These are phyloP conservation scores for Venturia effusa DNA, from an alignment of 2,329 filamentous ascomycete species.

Conservation along the genomic window DNA sequence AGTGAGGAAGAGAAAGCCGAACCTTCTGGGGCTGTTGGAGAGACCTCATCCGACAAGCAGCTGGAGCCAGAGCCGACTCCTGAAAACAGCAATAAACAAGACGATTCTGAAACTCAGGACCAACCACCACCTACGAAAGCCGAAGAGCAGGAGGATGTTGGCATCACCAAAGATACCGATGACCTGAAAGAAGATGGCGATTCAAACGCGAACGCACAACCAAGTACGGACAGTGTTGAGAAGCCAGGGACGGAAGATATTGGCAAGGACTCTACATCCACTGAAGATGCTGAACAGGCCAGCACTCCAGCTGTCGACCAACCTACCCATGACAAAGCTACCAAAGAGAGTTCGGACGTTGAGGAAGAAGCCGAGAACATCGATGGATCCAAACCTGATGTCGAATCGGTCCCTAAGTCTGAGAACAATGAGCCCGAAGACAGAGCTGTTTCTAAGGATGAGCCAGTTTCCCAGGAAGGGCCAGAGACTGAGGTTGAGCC, in stretches of 20 bases:
- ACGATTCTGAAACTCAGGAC: background rate
- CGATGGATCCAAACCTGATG: background rate
- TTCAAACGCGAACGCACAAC: background rate
- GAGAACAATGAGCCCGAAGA: background rate
- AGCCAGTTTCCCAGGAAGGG: background rate
- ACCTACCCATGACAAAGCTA: background rate
- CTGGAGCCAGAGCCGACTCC: background rate
- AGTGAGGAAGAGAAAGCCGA: background rate
- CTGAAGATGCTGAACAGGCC: background rate
- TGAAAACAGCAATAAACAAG: background rate
- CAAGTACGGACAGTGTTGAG: background rate
- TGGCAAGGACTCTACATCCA: background rate
- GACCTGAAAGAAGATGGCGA: background rate
- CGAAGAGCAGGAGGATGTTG: background rate
- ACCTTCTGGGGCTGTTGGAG: background rate
- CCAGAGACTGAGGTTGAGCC: background rate
- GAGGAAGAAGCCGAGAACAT: background rate
- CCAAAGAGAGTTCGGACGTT: background rate
- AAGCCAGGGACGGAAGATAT: background rate
- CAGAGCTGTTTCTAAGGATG: background rate
- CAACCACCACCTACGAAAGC: background rate
- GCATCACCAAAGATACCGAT: background rate
- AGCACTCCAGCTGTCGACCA: background rate
- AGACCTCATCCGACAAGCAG: background rate
- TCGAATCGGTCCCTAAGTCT: background rate